These are phyloP conservation scores for Stentor roeselii DNA, from an alignment of 73 alveolate species.

Conservation along the genomic window DNA sequence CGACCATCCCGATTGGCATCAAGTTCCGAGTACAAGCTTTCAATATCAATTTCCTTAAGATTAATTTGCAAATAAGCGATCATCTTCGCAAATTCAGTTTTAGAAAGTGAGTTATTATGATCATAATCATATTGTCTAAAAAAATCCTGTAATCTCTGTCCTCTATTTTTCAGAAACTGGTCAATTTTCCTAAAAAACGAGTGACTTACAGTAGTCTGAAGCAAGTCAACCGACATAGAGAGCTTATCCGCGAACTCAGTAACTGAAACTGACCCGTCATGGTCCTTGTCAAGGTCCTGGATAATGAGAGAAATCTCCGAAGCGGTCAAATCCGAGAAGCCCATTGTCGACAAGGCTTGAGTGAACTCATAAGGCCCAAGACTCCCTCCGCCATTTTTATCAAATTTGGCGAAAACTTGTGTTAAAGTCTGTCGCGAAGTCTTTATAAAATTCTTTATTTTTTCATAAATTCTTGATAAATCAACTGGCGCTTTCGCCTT, in stretches of 20 bases:
- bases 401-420: background rate
- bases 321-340: background rate
- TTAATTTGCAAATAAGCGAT: background rate
- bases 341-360: constrained; percentile 15
- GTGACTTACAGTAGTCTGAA: constrained; percentile 15
- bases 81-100: background rate
- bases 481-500: constrained; percentile 8
- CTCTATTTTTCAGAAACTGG: constrained; percentile 8
- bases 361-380: constrained; percentile 9
- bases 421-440: background rate
- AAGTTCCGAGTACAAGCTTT: background rate
- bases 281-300: constrained; percentile 14
- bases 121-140: constrained; percentile 16
- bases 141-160: background rate
- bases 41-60: background rate
- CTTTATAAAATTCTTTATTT: background rate
- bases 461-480: background rate
- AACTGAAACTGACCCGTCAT: constrained; percentile 1
- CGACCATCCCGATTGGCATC: background rate
- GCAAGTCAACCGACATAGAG: background rate
- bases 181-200: constrained; percentile 6
- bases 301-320: background rate
- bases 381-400: constrained; percentile 16
- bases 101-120: background rate
- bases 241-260: background rate